Evolutionary conservation across 345 rosid genomes (phyloP).

Genomic region (Reutealis trisperma): DNA sequence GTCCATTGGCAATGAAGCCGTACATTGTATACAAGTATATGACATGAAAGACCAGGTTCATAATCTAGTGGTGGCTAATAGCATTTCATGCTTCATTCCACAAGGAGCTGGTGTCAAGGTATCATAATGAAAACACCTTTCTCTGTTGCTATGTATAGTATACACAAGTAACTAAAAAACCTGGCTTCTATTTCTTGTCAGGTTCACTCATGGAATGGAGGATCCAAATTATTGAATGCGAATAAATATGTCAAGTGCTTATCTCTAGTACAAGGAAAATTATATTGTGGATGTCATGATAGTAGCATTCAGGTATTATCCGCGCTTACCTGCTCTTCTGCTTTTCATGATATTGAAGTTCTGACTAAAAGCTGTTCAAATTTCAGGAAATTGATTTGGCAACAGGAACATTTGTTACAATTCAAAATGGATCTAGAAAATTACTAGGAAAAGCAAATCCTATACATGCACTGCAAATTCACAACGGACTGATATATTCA

Average conservation of each 20-base stretch:
- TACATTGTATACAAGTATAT: constrained; percentile 53
- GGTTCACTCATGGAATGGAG: constrained; percentile 70
- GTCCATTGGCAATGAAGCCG: constrained; percentile 43
- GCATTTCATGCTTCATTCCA: constrained; percentile 60
- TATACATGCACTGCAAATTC: constrained; percentile 49
- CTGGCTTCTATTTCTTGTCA: constrained; percentile 15
- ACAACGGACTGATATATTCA: constrained; percentile 51
- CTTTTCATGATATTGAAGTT: neutral
- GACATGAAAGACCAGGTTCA: constrained; percentile 71
- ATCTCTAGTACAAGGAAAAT: constrained; percentile 54
- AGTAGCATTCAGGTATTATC: constrained; percentile 59
- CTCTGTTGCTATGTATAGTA: neutral
- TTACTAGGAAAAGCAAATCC: constrained; percentile 59
- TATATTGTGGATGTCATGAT: constrained; percentile 75
- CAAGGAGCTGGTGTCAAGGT: constrained; percentile 79
- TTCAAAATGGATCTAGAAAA: constrained; percentile 64
- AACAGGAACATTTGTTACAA: constrained; percentile 49
- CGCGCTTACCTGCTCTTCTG: neutral
- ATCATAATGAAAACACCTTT: neutral
- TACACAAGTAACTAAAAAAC: neutral
- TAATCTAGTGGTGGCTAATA: constrained; percentile 47
- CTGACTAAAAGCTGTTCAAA: neutral
- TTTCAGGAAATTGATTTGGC: constrained; percentile 73
- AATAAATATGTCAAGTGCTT: constrained; percentile 52
- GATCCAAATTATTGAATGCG: constrained; percentile 50